Conservation (phyloP, 2,329 filamentous ascomycete species). For the Aspergillus glaucus region DNA sequence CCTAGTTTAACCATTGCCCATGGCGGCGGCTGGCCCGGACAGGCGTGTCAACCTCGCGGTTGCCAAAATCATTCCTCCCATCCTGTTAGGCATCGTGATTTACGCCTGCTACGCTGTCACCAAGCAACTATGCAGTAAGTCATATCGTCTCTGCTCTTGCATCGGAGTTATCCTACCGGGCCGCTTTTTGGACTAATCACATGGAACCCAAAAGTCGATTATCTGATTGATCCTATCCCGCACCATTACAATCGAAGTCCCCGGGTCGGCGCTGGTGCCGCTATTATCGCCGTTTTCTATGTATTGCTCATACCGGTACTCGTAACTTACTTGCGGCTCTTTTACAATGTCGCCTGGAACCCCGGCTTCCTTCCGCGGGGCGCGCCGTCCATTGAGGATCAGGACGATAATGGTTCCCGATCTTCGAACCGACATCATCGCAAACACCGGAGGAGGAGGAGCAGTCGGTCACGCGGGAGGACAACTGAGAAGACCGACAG, state of each 20-base stretch:
- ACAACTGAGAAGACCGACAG: slow-evolving; percentile 18
- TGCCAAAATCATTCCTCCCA: slow-evolving; percentile 61
- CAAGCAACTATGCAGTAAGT: slow-evolving; percentile 61
- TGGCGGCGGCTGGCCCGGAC: slow-evolving; percentile 16
- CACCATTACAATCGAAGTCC: slow-evolving; percentile 31
- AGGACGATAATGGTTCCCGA: slow-evolving; percentile 12
- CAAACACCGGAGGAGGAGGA: slow-evolving; percentile 18
- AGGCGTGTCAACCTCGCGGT: slow-evolving; percentile 52
- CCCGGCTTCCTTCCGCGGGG: slow-evolving; percentile 68
- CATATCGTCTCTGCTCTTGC: neutral
- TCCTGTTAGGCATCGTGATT: slow-evolving; percentile 60
- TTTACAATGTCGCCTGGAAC: slow-evolving; percentile 61
- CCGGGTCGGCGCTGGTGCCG: slow-evolving; percentile 55
- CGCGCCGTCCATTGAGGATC: slow-evolving; percentile 30
- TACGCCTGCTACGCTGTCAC: slow-evolving; percentile 69
- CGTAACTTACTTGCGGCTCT: slow-evolving; percentile 63
- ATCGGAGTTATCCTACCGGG: neutral
- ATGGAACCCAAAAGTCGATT: slow-evolving; percentile 52
- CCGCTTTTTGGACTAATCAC: neutral
- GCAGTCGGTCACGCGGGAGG: slow-evolving; percentile 15
- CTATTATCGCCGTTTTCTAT: slow-evolving; percentile 67
- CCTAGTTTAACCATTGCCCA: slow-evolving; percentile 24
- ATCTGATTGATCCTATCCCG: slow-evolving; percentile 54
- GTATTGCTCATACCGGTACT: slow-evolving; percentile 63
- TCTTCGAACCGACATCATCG: slow-evolving; percentile 10